Percentiles rank a stretch among this genome's conserved stretches.
phyloP scores from a whole-genome alignment of 768 basidiomycete species.

The Serpula lacrymans region DNA sequence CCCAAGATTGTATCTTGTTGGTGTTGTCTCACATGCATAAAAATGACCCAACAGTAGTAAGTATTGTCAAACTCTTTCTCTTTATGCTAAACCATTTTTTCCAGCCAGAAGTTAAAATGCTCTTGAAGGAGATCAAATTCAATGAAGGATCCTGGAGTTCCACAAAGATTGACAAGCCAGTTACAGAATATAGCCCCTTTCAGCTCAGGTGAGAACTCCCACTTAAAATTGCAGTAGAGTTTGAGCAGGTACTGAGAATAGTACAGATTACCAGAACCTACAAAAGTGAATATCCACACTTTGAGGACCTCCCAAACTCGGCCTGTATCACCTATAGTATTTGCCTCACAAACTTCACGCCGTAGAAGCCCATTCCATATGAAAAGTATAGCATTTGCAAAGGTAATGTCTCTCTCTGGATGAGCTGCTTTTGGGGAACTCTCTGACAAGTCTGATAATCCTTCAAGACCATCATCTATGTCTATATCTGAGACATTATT shows the following conservation, averaged over 20 bases:
- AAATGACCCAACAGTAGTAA: constrained; percentile 17
- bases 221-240: constrained; percentile 23
- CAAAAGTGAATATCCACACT: constrained; percentile 23
- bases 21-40: too few relatives aligned
- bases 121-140: constrained; percentile 33
- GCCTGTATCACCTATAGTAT: constrained; percentile 20
- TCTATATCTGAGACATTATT: background rate
- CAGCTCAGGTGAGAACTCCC: constrained; percentile 14
- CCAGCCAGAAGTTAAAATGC: constrained; percentile 31
- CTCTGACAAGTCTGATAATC: background rate
- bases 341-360: constrained; percentile 21
- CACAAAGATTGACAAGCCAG: constrained; percentile 33
- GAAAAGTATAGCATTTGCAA: constrained; percentile 19
- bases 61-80: constrained; percentile 2
- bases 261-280: constrained; percentile 20
- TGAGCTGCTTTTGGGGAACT: background rate
- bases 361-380: constrained; percentile 20
- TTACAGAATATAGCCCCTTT: constrained; percentile 23
- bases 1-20: too few relatives aligned
- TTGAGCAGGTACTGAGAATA: constrained; percentile 25
- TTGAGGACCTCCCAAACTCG: constrained; percentile 23
- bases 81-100: constrained; percentile 2
- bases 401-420: background rate
- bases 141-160: constrained; percentile 20
- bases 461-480: background rate